Base-by-base conservation (phyloP, 768 basidiomycete genomes). In the Hydnomerulius pinastri region DNA sequence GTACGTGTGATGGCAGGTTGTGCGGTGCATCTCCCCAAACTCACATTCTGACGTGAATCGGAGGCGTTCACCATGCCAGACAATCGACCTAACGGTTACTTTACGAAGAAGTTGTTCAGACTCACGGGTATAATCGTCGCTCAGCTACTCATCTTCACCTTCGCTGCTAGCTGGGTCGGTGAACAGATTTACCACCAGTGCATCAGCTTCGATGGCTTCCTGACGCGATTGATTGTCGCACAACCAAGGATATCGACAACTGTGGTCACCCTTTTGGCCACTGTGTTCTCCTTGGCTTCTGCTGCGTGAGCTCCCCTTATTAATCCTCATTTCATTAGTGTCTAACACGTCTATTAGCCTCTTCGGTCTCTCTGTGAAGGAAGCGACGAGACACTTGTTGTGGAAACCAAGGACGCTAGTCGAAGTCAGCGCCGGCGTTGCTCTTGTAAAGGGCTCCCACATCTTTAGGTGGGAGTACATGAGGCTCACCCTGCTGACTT, bases 371-470 rank as follows among this genome's bases (percentile, higher is more conserved):
- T 37, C 58, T 2, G 12, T 60, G 24, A 60, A 43, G 25, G 55
- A 60, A n/a, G 59, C 58, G 13, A 44, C 57, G 47, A 52, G 52
- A 11, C 47, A 57, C 18, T 43, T 50, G 4, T 53, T 60, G 51
- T 51, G 35, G 8, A 28, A 21, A 2, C 18, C 59, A 1, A 59
- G 49, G 35, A 48, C 58, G 11, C 29, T 61, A 35, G 32, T 61
- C 4, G 3, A 48, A 7, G 51, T 60, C 6, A 54, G 40, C 10
- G 27, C 49, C 3, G 52, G 49, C 4, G 40, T 61, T n/a, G 48
- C 54, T 8, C 32, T 57, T 11, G 29, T 46, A 2, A 48, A 47
- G 38, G 29, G 41, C 2, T 36, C 46, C 2, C 13, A n/a, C 12
- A 50, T 53, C 35, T 18, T 3, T 47, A 50, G 27, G 4, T 10